Percentiles rank a stretch among this genome's conserved stretches.
phyloP scores from a whole-genome alignment of 768 basidiomycete species.

The Candolleomyces efflorescens region DNA sequence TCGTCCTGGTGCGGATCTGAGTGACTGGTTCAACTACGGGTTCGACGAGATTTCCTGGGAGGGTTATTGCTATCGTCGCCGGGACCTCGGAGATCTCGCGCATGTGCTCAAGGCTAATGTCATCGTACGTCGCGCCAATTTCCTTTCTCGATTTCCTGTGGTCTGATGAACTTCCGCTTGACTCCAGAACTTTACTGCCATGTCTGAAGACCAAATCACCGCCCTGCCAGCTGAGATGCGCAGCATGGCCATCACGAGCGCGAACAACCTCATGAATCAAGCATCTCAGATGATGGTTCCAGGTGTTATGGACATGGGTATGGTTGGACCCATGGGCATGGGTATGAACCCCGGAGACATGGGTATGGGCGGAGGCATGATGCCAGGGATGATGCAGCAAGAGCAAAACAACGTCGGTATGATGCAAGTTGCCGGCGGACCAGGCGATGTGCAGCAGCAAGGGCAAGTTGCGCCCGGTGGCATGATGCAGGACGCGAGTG shows the following conservation, averaged over 20 bases:
- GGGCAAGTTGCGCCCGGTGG: slow-evolving; percentile 37
- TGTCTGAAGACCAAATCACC: slow-evolving; percentile 77
- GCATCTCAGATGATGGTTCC: slow-evolving; percentile 58
- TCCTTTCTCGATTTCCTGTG: not conserved
- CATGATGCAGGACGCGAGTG: slow-evolving; percentile 46
- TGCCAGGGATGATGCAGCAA: slow-evolving; percentile 45
- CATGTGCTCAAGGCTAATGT: slow-evolving; percentile 80
- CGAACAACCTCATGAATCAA: slow-evolving; percentile 71
- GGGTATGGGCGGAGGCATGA: slow-evolving; percentile 37
- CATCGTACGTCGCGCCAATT: slow-evolving; percentile 46
- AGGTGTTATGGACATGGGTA: slow-evolving; percentile 68
- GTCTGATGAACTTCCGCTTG: slow-evolving; percentile 7
- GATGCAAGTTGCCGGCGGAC: slow-evolving; percentile 26
- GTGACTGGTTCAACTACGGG: slow-evolving; percentile 99
- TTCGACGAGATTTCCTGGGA: slow-evolving; percentile 98
- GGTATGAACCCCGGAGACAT: slow-evolving; percentile 62
- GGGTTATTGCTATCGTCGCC: slow-evolving; percentile 81
- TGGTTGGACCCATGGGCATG: slow-evolving; percentile 48
- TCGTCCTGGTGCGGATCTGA: slow-evolving; percentile 84
- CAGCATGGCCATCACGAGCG: slow-evolving; percentile 83
- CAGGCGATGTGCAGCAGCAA: slow-evolving; percentile 8
- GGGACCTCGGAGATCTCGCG: slow-evolving; percentile 76
- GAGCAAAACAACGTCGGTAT: slow-evolving; percentile 22
- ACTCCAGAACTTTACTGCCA: slow-evolving; percentile 69
- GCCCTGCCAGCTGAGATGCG: slow-evolving; percentile 78